Percentiles rank a stretch among this genome's conserved stretches.
Conservation (phyloP, 2,329 filamentous ascomycete species). For the Cladosporium cucumerinum region DNA sequence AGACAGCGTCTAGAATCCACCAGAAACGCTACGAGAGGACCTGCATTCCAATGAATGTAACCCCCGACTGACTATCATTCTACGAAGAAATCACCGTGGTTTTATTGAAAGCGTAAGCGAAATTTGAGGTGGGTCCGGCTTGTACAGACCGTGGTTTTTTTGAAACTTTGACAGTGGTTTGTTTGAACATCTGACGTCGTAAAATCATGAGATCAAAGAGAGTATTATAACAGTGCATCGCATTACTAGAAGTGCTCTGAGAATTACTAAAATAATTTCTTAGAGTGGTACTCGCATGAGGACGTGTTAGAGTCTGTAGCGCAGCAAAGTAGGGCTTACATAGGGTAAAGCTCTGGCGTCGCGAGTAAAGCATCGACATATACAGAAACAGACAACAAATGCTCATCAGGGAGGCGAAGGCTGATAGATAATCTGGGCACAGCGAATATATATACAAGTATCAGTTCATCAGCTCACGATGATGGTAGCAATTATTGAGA, state of each 20-base stretch:
- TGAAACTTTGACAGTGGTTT: conserved; percentile 1
- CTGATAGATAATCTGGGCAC: no score
- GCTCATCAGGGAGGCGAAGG: no score
- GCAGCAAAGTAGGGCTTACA: not conserved
- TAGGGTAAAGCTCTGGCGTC: not conserved
- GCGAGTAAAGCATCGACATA: not conserved
- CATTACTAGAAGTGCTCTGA: not conserved
- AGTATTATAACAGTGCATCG: not conserved
- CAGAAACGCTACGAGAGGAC: no score
- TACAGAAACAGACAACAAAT: no score
- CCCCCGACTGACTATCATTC: conserved; percentile 11
- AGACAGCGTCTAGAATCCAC: no score
- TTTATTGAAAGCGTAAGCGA: conserved; percentile 7
- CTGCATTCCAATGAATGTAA: no score
- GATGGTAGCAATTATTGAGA: no score
- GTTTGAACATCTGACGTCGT: not conserved
- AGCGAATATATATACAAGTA: no score
- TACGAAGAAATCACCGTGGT: conserved; percentile 3
- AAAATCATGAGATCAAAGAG: conserved; percentile 1
- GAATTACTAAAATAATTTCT: not conserved
- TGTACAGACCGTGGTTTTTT: conserved; percentile 6
- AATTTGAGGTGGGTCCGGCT: conserved; percentile 6
- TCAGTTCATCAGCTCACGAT: no score
- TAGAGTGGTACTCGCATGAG: not conserved
- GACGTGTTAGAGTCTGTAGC: no score